Evolutionary conservation across 495 filamentous ascomycete genomes (phyloP).

Genomic region (Neurospora sp.): DNA sequence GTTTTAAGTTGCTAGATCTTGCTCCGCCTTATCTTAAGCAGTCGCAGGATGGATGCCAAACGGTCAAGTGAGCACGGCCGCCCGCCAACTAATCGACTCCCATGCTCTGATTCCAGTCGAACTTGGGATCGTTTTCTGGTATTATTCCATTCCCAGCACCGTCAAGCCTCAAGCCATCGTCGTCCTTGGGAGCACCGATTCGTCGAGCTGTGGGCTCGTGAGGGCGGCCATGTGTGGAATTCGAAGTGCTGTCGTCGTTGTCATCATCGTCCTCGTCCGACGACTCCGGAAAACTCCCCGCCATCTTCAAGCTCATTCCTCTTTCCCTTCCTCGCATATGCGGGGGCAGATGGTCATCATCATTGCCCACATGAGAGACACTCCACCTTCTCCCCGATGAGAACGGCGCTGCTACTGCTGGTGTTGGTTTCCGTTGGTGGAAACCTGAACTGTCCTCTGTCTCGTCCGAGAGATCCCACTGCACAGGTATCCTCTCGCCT

Average conservation of each 20-base stretch:
- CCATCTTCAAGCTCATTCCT: slow-evolving; percentile 13
- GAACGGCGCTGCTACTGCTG: slow-evolving; percentile 6
- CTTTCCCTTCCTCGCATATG: background rate
- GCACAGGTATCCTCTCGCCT: slow-evolving; percentile 41
- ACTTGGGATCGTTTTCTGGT: background rate
- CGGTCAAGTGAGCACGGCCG: background rate
- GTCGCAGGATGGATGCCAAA: background rate
- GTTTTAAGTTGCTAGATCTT: background rate
- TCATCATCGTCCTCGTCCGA: slow-evolving; percentile 5
- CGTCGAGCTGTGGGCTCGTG: background rate
- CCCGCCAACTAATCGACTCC: slow-evolving; percentile 23
- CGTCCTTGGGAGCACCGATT: background rate
- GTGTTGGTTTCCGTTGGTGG: slow-evolving; percentile 14
- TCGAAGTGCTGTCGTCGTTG: background rate
- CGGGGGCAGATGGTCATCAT: background rate
- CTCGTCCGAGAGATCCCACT: slow-evolving; percentile 45
- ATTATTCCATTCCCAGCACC: background rate
- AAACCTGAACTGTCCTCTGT: slow-evolving; percentile 15
- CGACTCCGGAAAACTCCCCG: slow-evolving; percentile 19
- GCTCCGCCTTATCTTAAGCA: background rate
- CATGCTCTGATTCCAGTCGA: slow-evolving; percentile 18
- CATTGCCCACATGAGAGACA: background rate
- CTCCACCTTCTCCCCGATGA: slow-evolving; percentile 1
- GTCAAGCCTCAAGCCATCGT: background rate
- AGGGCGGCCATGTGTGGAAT: background rate